phyloP scores from a whole-genome alignment of 2,329 filamentous ascomycete species.

The Phyllosticta ampelicida region DNA sequence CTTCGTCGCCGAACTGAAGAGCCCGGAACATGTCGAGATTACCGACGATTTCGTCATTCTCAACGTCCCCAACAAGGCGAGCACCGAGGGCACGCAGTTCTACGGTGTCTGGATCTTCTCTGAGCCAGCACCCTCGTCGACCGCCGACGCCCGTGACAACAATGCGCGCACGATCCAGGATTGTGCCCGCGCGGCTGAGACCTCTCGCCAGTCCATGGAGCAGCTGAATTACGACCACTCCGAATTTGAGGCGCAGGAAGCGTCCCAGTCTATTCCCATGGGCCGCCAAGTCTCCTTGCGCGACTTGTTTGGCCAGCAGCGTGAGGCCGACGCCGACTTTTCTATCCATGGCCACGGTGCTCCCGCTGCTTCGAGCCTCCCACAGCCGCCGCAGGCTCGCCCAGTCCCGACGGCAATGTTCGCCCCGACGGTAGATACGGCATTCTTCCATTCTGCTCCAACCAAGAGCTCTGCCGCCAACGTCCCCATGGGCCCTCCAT shows the following conservation, averaged over 20 bases:
- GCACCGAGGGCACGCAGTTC: slow-evolving; percentile 27
- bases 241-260: slow-evolving; percentile 16
- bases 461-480: neutral
- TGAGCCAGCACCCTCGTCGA: slow-evolving; percentile 46
- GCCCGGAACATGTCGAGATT: slow-evolving; percentile 35
- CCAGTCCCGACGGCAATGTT: slow-evolving; percentile 9
- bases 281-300: slow-evolving; percentile 43
- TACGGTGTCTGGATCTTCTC: slow-evolving; percentile 56
- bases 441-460: slow-evolving; percentile 13
- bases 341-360: slow-evolving; percentile 35
- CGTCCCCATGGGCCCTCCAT: neutral
- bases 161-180: slow-evolving; percentile 45
- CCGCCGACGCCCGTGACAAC: slow-evolving; percentile 39
- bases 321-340: slow-evolving; percentile 40
- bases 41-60: slow-evolving; percentile 51
- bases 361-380: neutral
- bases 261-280: slow-evolving; percentile 36
- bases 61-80: slow-evolving; percentile 31
- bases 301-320: slow-evolving; percentile 46
- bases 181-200: slow-evolving; percentile 42
- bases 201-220: slow-evolving; percentile 31
- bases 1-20: slow-evolving; percentile 34
- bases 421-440: slow-evolving; percentile 14
- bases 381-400: neutral
- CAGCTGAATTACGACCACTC: slow-evolving; percentile 12